phyloP scores from a whole-genome alignment of 2,329 filamentous ascomycete genomes.

The Stachybotrys chlorohalonatus region DNA sequence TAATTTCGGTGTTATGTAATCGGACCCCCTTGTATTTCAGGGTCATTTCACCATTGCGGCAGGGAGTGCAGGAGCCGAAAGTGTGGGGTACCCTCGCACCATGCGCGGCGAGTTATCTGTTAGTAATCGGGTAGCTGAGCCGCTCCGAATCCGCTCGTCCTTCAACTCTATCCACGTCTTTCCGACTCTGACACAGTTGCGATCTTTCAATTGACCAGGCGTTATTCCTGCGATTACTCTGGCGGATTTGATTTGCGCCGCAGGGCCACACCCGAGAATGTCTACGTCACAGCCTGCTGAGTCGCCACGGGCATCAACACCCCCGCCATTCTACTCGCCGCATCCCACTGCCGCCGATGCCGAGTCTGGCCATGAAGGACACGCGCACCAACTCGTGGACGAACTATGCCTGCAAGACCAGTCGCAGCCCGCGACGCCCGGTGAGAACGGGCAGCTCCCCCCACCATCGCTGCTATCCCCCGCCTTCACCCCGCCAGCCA shows the following conservation, averaged over 20 bases:
- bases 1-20: neutral
- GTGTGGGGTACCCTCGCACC: neutral
- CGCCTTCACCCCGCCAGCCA: slow-evolving; percentile 67
- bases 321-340: slow-evolving; percentile 40
- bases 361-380: slow-evolving; percentile 6
- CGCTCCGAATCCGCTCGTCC: neutral
- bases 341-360: slow-evolving; percentile 20
- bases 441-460: slow-evolving; percentile 19
- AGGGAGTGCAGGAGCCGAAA: neutral
- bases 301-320: slow-evolving; percentile 7
- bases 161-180: neutral
- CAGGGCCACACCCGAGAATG: neutral
- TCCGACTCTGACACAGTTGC: too few species aligned
- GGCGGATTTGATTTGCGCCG: neutral
- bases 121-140: neutral
- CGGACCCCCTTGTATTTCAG: neutral
- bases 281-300: slow-evolving; percentile 9
- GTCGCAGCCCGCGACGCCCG: slow-evolving; percentile 8
- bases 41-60: neutral
- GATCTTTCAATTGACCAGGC: neutral
- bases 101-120: neutral
- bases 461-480: slow-evolving; percentile 74
- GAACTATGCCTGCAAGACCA: slow-evolving; percentile 21
- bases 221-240: too few species aligned
- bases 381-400: slow-evolving; percentile 17